phyloP scores from a whole-genome alignment of 345 rosid genomes.

The Hirschfeldia incana region DNA sequence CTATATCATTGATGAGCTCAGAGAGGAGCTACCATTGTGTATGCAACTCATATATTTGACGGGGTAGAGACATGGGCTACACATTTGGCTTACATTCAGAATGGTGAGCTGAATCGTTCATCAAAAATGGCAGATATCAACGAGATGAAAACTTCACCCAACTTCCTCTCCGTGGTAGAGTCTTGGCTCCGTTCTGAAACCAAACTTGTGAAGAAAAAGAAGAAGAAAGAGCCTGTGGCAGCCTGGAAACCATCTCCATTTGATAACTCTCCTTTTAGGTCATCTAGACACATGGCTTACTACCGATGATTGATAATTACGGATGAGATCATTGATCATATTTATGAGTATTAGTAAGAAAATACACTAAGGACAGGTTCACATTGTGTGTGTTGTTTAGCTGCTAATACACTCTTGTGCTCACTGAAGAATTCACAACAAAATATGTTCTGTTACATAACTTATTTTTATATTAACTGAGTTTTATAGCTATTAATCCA shows the following conservation, averaged over 20 bases:
- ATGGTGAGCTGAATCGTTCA: conserved; percentile 66
- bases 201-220: conserved; percentile 53
- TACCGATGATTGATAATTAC: conserved; percentile 61
- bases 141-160: conserved; percentile 65
- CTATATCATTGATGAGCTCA: conserved; percentile 13
- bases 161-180: conserved; percentile 84
- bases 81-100: conserved; percentile 82
- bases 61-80: conserved; percentile 94
- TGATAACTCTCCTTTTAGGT: conserved; percentile 64
- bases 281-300: conserved; percentile 93
- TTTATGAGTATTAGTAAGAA: neutral
- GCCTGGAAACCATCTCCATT: conserved; percentile 50
- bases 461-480: neutral
- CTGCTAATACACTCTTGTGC: neutral
- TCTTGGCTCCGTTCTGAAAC: conserved; percentile 85
- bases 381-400: conserved; percentile 3
- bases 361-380: neutral
- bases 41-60: conserved; percentile 91
- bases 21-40: conserved; percentile 91
- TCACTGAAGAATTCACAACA: neutral
- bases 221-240: conserved; percentile 41
- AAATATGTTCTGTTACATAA: neutral
- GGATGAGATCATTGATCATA: no score
- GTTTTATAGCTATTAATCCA: neutral
- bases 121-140: conserved; percentile 53